Evolutionary conservation across 2,329 filamentous ascomycete species (phyloP), one percentile per base, ranked within the genome.

Genomic region (Epichloe sibirici): DNA sequence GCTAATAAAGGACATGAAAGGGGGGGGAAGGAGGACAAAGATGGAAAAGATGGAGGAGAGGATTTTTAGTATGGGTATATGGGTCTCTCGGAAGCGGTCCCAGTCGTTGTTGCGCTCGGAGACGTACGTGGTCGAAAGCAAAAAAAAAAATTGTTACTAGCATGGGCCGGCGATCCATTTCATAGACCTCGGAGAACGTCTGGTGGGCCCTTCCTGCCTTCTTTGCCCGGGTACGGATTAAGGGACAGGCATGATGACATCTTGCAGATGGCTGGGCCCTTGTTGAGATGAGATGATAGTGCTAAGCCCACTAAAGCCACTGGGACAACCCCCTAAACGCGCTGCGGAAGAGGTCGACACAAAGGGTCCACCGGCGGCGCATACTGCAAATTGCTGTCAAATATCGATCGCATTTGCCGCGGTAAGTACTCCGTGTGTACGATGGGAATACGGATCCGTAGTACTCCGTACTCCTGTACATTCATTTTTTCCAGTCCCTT

Each of bases 11-110:
- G 37, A 44, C n/a, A 21, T 25, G 23, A 31, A 49, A 39, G n/a
- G n/a, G n/a, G 38, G 34, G 51, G 59, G 59, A 57, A 59, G 56
- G 63, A 63, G 60, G 59, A 61, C 53, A 53, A 53, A 53, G 54
- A 59, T 58, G 60, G 63, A 66, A 57, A 65, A 60, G 62, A 64
- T 23, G 62, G 64, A 68, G 57, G 57, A 39, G 62, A 63, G 64
- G 63, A 61, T 53, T 31, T 31, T 31, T 54, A 59, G 61, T 58
- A 61, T 62, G 59, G 52, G 58, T 57, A 59, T 45, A 43, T 54
- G 59, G 59, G 54, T 53, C 34, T 21, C 17, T 21, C 28, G 42
- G 46, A 44, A 34, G 34, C 21, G 2, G 28, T 31, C 28, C 28
- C 28, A 34, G 45, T 47, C 45, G 31, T 15, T 35, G 17, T 37